These are phyloP conservation scores for Colletotrichum scovillei DNA, from an alignment of 2,329 filamentous ascomycete genomes.

Conservation along the genomic window DNA sequence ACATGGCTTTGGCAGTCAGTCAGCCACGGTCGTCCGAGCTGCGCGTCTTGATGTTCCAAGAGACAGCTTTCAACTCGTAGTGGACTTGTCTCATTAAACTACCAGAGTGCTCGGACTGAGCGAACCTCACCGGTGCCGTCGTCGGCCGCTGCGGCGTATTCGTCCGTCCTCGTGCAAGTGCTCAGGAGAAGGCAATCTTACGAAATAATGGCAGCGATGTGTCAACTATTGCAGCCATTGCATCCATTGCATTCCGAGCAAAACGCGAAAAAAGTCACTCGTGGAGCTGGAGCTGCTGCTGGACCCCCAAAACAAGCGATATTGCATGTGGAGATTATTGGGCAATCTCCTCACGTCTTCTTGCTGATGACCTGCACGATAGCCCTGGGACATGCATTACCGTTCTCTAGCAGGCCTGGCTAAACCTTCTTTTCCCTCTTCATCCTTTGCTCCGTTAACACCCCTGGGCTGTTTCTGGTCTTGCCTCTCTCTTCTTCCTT, in stretches of 20 bases:
- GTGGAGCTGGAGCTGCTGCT: not conserved
- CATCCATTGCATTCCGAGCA: conserved; percentile 6
- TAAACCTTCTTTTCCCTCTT: conserved; percentile 18
- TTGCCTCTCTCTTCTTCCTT: not conserved
- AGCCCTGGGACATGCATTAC: conserved; percentile 17
- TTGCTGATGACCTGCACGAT: conserved; percentile 15
- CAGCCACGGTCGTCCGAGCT: conserved; percentile 23
- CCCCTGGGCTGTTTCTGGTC: not conserved
- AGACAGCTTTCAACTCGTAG: conserved; percentile 22
- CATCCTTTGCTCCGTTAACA: not conserved
- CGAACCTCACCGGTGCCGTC: not conserved
- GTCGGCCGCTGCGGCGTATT: not conserved
- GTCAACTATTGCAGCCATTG: conserved; percentile 14
- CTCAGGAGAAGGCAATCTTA: conserved; percentile 32
- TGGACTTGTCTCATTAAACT: conserved; percentile 29
- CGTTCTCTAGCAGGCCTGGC: conserved; percentile 4
- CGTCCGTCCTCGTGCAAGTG: conserved; percentile 15
- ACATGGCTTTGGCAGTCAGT: not conserved
- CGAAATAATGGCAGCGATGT: conserved; percentile 24
- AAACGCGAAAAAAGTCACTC: not conserved
- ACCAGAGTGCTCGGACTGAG: conserved; percentile 22
- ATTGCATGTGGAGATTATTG: conserved; percentile 36
- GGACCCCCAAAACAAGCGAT: conserved; percentile 29
- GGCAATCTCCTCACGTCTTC: conserved; percentile 9
- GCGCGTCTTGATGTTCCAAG: conserved; percentile 8